Conservation (phyloP, 148 eudicot genomes). For the Rhododendron ovatum region DNA sequence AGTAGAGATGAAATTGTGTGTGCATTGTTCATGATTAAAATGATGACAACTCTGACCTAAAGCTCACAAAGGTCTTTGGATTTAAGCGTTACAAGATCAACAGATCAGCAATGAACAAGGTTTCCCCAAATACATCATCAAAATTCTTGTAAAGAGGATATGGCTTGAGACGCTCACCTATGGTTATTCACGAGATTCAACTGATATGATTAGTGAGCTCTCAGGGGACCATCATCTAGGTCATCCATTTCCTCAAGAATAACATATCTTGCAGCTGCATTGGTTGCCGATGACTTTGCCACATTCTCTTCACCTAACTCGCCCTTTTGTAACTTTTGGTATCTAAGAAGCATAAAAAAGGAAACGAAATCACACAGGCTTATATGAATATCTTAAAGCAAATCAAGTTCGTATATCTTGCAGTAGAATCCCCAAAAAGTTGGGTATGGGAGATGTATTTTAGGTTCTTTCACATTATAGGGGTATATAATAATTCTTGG, state of each 20-base stretch:
- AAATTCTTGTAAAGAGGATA: background rate
- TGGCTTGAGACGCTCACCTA: conserved; percentile 12
- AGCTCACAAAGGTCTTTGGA: background rate
- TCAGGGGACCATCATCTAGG: conserved; percentile 47
- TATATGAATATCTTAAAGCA: background rate
- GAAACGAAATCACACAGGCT: background rate
- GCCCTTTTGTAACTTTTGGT: conserved; percentile 68
- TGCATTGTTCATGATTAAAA: background rate
- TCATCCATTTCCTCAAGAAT: conserved; percentile 83
- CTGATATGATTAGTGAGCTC: background rate
- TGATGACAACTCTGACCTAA: background rate
- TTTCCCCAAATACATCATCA: background rate
- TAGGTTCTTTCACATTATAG: background rate
- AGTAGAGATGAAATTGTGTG: background rate
- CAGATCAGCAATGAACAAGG: background rate
- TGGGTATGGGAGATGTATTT: background rate
- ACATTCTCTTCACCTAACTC: conserved; percentile 24
- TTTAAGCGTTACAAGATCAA: background rate
- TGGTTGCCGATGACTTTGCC: conserved; percentile 23
- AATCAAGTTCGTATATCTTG: background rate
- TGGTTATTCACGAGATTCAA: background rate
- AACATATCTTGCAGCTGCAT: conserved; percentile 66
- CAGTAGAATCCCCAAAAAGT: background rate
- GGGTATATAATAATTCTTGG: background rate
- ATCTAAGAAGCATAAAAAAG: conserved; percentile 32